Conservation (phyloP, 2,329 filamentous ascomycete genomes). For the Microascus cirrosus region DNA sequence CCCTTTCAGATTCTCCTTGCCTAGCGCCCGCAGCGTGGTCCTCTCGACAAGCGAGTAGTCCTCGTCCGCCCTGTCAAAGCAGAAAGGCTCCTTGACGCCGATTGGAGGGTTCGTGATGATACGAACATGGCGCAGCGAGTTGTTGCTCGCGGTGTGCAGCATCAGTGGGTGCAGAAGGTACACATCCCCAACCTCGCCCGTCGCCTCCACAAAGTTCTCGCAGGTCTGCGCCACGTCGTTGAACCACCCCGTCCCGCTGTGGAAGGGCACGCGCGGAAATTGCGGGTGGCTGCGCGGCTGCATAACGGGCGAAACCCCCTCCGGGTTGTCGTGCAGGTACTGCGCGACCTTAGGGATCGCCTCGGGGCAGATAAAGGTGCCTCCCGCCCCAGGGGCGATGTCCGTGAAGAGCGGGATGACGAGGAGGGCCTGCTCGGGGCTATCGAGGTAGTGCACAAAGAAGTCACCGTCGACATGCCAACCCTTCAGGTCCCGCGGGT, state of each 20-base stretch:
- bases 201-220: constrained; percentile 41
- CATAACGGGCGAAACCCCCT: constrained; percentile 58
- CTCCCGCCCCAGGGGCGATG: constrained; percentile 47
- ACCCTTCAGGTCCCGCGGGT: constrained; percentile 38
- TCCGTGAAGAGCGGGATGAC: constrained; percentile 60
- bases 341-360: constrained; percentile 46
- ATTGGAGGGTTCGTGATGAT: constrained; percentile 26
- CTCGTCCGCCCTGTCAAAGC: constrained; percentile 26
- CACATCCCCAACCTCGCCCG: constrained; percentile 42
- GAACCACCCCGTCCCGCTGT: constrained; percentile 32
- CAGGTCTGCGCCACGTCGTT: constrained; percentile 22
- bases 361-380: constrained; percentile 51
- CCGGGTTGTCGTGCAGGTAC: constrained; percentile 49
- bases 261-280: constrained; percentile 24
- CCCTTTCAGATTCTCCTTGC: constrained; percentile 30
- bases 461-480: constrained; percentile 68
- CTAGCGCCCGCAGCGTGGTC: constrained; percentile 38
- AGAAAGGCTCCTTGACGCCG: constrained; percentile 25
- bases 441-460: constrained; percentile 62
- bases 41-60: constrained; percentile 44
- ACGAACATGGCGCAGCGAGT: constrained; percentile 12
- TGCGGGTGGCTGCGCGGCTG: constrained; percentile 37
- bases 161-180: constrained; percentile 50
- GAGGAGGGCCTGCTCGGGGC: constrained; percentile 55
- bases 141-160: constrained; percentile 39